These are phyloP conservation scores for Letharia columbiana DNA, from an alignment of 495 filamentous ascomycete genomes.

Conservation along the genomic window DNA sequence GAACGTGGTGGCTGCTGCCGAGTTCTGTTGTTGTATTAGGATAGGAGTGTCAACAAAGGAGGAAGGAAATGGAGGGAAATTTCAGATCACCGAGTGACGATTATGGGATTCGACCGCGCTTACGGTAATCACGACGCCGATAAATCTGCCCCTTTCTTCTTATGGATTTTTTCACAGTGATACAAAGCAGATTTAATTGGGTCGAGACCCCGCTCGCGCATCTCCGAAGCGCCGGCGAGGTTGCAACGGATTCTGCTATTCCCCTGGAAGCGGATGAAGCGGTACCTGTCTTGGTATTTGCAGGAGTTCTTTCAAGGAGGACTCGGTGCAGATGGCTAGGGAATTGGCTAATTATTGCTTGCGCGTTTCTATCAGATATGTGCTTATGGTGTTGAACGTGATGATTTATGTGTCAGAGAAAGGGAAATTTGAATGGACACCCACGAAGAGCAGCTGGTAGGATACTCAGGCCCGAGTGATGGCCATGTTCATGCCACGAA, in stretches of 20 bases:
- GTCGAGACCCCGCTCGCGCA: neutral
- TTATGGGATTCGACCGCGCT: conserved; percentile 13
- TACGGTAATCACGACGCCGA: conserved; percentile 13
- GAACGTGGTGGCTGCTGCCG: conserved; percentile 20
- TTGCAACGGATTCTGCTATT: conserved; percentile 3
- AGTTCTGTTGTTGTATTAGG: conserved; percentile 9
- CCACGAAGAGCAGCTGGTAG: neutral
- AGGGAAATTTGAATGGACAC: neutral
- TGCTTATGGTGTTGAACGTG: neutral
- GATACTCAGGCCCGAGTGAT: neutral
- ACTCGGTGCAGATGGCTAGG: neutral
- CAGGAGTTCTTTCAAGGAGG: neutral
- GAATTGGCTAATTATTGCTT: neutral
- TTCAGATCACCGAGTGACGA: conserved; percentile 5
- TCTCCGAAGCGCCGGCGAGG: conserved; percentile 5
- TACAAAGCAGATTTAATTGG: conserved; percentile 1
- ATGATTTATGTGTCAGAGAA: neutral
- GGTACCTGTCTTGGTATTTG: neutral
- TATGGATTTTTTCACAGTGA: neutral
- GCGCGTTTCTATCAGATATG: neutral
- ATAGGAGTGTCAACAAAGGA: conserved; percentile 4
- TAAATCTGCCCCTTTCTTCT: neutral
- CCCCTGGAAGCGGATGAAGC: neutral
- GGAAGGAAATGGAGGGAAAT: conserved; percentile 2
- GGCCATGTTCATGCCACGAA: neutral